Base-by-base conservation (phyloP, 257 asterid species). In the Galeopsis tetrahit region DNA sequence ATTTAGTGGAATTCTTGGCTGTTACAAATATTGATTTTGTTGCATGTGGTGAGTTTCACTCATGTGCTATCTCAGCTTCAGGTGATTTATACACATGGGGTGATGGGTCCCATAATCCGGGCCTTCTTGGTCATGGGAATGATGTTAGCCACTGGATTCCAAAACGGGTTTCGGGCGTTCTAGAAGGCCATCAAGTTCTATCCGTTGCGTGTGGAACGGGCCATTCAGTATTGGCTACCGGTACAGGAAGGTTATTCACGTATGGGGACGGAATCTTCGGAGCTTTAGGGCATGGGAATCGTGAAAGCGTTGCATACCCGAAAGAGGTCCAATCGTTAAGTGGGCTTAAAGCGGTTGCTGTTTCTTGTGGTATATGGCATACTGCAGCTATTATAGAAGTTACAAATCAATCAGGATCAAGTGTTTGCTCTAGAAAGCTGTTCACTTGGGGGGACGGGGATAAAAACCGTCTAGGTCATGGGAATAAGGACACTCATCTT, bases 371-470 rank as follows among this genome's bases (percentile, higher is more conserved):
- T n/a, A 80, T 87, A 10, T 95, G 97, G 97, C 98, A 95, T 73
- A 92, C 98, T 1, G 98, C 95, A 56, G 97, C 99, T 40, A 89
- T 94, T 67, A 81, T 94, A 57, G 99, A 90, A 72, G 88, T 88
- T 53, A 64, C 86, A 1, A 88, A 80, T 71, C 96, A 81, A 70
- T 31, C 82, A 1, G 85, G 89, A 65, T 44, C 88, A 14, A 80
- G 39, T 70, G 75, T 75, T 61, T 58, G 86, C 48, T 85, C 97
- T 3, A 82, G 93, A 77, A 94, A 94, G 85, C 42, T 94, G 8
- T 94, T 89, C 82, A 91, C 97, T 0, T 94, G 98, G 99, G 99
- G 99, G 1, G 98, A 91, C 65, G 99, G 99, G 0, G 98, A 88
- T 77, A 88, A 88, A 72, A 15, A 87, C 39, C 83, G 89, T n/a